A percentile compares a stretch with the other conserved stretches of the same genome.
Evolutionary conservation across 2,329 filamentous ascomycete genomes (phyloP).

Genomic region (Hypoxylon sp.): DNA sequence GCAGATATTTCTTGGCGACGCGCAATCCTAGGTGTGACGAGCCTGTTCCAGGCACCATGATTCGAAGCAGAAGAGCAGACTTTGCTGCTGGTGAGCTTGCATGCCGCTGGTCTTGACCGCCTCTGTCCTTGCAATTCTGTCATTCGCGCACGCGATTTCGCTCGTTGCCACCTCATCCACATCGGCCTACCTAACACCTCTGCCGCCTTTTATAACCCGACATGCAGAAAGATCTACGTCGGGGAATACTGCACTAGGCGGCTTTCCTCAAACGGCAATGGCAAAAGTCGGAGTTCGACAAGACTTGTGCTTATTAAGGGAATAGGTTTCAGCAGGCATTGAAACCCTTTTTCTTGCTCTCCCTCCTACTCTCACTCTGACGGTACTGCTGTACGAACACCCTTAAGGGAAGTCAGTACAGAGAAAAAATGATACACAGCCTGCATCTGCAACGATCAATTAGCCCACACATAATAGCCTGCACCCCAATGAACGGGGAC

Average conservation of each 20-base stretch:
- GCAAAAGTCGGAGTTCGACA: slow-evolving; percentile 31
- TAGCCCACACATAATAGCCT: slow-evolving; percentile 43
- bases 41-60: slow-evolving; percentile 46
- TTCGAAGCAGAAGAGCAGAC: slow-evolving; percentile 49
- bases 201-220: slow-evolving; percentile 28
- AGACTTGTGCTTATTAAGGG: slow-evolving; percentile 38
- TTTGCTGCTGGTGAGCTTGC: slow-evolving; percentile 49
- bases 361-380: slow-evolving; percentile 21
- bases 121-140: slow-evolving; percentile 46
- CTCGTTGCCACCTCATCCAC: slow-evolving; percentile 43
- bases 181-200: slow-evolving; percentile 14
- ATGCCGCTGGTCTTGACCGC: slow-evolving; percentile 49
- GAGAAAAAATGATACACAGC: slow-evolving; percentile 25
- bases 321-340: slow-evolving; percentile 43
- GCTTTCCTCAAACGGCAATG: slow-evolving; percentile 40
- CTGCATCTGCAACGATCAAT: slow-evolving; percentile 44
- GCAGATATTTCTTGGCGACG: slow-evolving; percentile 54
- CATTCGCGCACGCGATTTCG: slow-evolving; percentile 45
- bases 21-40: slow-evolving; percentile 55
- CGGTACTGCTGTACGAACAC: slow-evolving; percentile 24
- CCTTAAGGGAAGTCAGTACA: slow-evolving; percentile 29
- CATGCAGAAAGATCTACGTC: slow-evolving; percentile 32
- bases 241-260: slow-evolving; percentile 26
- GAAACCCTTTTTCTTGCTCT: slow-evolving; percentile 19
- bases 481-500: slow-evolving; percentile 42